Base-by-base conservation (phyloP, 1,284 basidiomycete genomes). In the Boletus smithii region DNA sequence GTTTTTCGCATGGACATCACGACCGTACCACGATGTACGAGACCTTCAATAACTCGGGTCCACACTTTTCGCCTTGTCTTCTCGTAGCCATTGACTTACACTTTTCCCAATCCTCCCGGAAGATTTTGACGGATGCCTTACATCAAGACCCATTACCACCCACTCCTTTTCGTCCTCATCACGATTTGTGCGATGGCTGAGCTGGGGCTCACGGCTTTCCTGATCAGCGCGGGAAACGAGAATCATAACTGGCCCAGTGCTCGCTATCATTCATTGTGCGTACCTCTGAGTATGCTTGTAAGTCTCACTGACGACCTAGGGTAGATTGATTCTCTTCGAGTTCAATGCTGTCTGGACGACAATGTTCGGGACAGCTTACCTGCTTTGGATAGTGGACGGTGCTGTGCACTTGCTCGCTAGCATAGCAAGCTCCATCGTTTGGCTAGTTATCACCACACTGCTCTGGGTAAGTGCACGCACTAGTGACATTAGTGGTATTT, bases 271-370 rank as follows among this genome's bases (percentile, higher is more conserved):
- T 74, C 79, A 10, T 58, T 88, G 85, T 86, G 59, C 60, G 81
- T 74, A n/a, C 27, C 26, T 46, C 14, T 8, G 24, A 43, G 32
- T 27, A 17, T 22, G 16, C 35, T 11, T 30, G 24, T 48, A 8
- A 31, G 26, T 17, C 7, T 48, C 33, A 18, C 53, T 67, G 27
- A 65, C 18, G 30, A 34, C 32, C 29, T 20, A n/a, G 32, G 18
- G 11, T n/a, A 78, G 77, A 33, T 59, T 85, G 46, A 77, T 84
- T 39, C 62, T 86, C 42, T 75, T 83, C 48, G 73, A 82, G 55
- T 85, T 88, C 65, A 82, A 81, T 55, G 75, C 87, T 4, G 69
- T 74, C 18, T 89, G 87, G 86, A 88, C 86, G 17, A 72, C 77
- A 2, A 54, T 86, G 27, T 88, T 87, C 58, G 76, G 80, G 10